phyloP scores from a whole-genome alignment of 257 asterid species.

The Solanum bukasovii region DNA sequence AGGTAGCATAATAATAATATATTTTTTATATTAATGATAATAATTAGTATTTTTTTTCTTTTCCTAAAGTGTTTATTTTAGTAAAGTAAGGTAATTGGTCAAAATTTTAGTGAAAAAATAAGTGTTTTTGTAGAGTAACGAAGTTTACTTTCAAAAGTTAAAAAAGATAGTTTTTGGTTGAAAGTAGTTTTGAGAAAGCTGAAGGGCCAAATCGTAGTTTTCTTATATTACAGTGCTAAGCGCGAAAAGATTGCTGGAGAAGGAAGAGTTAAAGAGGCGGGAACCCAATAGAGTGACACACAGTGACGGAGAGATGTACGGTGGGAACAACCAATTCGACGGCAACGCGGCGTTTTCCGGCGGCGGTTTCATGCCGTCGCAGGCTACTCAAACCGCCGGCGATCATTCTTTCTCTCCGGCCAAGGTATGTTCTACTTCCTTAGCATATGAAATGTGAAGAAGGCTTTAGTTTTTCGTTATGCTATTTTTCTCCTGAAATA shows the following conservation, averaged over 20 bases:
- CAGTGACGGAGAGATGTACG: conserved; percentile 36
- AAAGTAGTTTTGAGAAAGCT: background rate
- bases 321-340: conserved; percentile 47
- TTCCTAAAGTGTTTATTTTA: too few species aligned
- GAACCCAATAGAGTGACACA: background rate
- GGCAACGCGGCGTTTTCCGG: conserved; percentile 96
- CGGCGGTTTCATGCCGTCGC: conserved; percentile 97
- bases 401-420: conserved; percentile 52
- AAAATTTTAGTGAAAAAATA: too few species aligned
- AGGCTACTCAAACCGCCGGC: conserved; percentile 65
- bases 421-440: conserved; percentile 27
- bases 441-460: background rate
- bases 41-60: too few species aligned
- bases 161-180: too few species aligned
- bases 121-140: too few species aligned
- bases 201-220: background rate
- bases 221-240: background rate
- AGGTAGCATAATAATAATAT: too few species aligned
- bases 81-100: too few species aligned
- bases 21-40: too few species aligned
- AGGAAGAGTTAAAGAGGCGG: conserved; percentile 3
- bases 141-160: too few species aligned
- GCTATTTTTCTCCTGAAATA: background rate
- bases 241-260: background rate
- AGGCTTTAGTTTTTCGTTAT: background rate